Evolutionary conservation across 495 filamentous ascomycete species (phyloP), one percentile per base, ranked within the genome.

Genomic region (Penicillium longicatenatum): DNA sequence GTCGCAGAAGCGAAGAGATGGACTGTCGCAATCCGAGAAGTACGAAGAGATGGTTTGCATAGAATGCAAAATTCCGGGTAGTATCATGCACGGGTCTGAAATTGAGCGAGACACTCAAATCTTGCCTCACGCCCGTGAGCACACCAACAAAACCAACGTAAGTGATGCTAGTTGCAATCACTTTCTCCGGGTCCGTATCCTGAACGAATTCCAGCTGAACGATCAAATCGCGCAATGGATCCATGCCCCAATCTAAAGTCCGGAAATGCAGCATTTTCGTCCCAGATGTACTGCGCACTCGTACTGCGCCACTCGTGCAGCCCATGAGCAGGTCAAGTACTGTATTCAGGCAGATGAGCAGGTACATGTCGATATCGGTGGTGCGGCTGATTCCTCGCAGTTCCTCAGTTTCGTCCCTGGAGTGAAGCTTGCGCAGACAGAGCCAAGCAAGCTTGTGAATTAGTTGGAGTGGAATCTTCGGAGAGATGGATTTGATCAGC

Each of bases 231-330:
- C 86, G 75, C 29, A 89, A 67, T 12, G 66, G 62, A 57, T 86
- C 79, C 86, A 89, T 89, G 0, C 74, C 81, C 86, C 86, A 89
- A 61, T 89, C 86, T 47, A 89, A 66, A 3, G 84, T 87, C 9
- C 86, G 72, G 60, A 88, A 89, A 68, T 89, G 86, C 58, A 87
- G 58, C 76, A 88, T 82, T 46, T 60, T 70, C 0, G 55, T 54
- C 22, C 65, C 44, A 1, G 57, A 52, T 26, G 21, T 11, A 19
- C 51, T 62, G 31, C 70, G 62, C 2, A 53, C 56, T 53, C 68
- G 56, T 1, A 75, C 77, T 2, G 71, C 84, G 17, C 86, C 86
- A 62, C 82, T 86, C 16, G 84, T 87, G 63, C 86, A 89, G 2
- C 86, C 86, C 74, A 89, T 82, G 22, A 88, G 72, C 14, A 81